Evolutionary conservation across 2,329 filamentous ascomycete genomes (phyloP).

Genomic region (Xylariaceae sp.): DNA sequence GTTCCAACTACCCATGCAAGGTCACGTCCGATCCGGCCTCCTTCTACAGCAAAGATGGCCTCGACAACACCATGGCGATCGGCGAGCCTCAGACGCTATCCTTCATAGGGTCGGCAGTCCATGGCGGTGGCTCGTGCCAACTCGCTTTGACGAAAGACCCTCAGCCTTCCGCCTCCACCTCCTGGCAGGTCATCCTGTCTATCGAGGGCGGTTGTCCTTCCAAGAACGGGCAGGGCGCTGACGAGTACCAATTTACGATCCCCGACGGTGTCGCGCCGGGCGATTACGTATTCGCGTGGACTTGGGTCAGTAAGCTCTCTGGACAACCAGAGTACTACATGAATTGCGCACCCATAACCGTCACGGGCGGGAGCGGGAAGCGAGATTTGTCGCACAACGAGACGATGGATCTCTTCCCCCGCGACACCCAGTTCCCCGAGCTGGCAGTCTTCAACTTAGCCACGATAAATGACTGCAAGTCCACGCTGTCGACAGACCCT

Average conservation of each 20-base stretch:
- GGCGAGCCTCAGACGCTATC: conserved; percentile 53
- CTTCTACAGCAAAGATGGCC: conserved; percentile 47
- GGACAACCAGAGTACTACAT: conserved; percentile 73
- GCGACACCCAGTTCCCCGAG: conserved; percentile 58
- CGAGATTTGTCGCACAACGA: conserved; percentile 29
- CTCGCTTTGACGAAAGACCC: conserved; percentile 70
- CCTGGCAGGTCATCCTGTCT: conserved; percentile 74
- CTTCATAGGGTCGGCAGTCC: conserved; percentile 67
- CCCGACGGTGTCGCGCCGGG: conserved; percentile 66
- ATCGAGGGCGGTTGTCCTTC: conserved; percentile 72
- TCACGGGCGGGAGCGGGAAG: conserved; percentile 48
- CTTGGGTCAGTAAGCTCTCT: conserved; percentile 69
- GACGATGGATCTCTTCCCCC: conserved; percentile 48
- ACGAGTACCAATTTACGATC: conserved; percentile 62
- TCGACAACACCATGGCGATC: conserved; percentile 49
- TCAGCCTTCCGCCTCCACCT: conserved; percentile 43
- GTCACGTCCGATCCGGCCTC: conserved; percentile 40
- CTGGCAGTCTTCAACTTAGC: conserved; percentile 73
- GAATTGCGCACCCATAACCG: conserved; percentile 72
- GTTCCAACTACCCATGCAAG: conserved; percentile 71
- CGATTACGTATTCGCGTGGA: conserved; percentile 72
- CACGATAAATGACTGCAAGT: conserved; percentile 57
- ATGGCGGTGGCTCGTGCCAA: conserved; percentile 78
- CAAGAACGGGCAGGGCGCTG: conserved; percentile 46
- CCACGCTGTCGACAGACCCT: conserved; percentile 57